Conservation (phyloP, 129 eudicot species). For the carrot (Daucus carota) region DNA sequence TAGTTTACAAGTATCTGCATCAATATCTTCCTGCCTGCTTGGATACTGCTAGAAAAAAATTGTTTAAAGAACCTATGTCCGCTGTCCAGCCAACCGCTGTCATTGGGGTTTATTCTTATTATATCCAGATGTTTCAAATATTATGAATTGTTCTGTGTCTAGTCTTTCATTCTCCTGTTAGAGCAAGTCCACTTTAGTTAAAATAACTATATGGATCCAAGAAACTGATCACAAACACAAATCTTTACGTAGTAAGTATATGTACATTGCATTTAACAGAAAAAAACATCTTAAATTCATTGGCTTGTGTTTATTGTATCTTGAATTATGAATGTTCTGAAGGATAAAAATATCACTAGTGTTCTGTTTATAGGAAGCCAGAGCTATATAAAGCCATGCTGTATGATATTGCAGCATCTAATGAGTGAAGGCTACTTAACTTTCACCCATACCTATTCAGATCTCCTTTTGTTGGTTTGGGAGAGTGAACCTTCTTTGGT, state of each 20-base stretch:
- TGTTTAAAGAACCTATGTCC: neutral
- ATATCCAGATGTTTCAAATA: too few species aligned
- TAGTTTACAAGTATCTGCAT: neutral
- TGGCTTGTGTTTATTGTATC: neutral
- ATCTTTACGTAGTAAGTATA: too few species aligned
- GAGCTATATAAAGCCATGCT: neutral
- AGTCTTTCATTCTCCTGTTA: too few species aligned
- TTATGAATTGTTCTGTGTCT: too few species aligned
- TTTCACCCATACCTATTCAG: neutral
- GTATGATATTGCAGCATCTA: neutral
- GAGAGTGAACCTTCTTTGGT: neutral
- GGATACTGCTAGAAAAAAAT: neutral
- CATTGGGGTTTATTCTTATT: too few species aligned
- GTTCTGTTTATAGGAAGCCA: neutral
- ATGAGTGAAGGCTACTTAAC: neutral
- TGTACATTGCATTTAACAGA: too few species aligned
- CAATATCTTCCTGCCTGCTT: neutral
- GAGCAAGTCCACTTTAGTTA: too few species aligned
- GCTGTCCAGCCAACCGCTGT: neutral
- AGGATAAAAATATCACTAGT: neutral
- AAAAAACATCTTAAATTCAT: too few species aligned
- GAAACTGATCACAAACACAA: too few species aligned
- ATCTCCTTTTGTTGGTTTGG: neutral
- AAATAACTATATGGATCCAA: too few species aligned
- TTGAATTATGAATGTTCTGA: neutral